Percentiles rank a stretch among this genome's conserved stretches.
Conservation (phyloP, 2,329 filamentous ascomycete species). For the Phoma sp. region DNA sequence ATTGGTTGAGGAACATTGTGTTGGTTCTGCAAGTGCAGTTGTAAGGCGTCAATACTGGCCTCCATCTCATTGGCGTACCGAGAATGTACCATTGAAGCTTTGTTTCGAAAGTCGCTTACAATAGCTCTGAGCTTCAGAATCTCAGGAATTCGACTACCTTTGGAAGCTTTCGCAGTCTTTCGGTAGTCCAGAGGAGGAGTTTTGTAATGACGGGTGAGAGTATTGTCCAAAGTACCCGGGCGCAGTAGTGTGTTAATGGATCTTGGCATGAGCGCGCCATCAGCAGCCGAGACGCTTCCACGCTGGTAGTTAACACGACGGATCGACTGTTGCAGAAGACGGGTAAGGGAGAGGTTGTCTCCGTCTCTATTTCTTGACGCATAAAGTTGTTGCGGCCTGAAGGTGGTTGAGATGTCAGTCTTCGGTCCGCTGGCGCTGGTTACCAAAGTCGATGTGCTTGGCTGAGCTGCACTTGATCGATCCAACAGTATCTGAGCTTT, state of each 20-base stretch:
- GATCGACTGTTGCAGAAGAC: not conserved
- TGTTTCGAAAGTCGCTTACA: constrained; percentile 26
- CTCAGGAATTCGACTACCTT: not conserved
- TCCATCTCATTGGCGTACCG: constrained; percentile 51
- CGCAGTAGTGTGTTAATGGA: not conserved
- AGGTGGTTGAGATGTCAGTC: not conserved
- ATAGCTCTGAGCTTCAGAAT: constrained; percentile 20
- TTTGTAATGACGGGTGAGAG: not conserved
- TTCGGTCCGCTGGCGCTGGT: not conserved
- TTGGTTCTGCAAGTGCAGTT: not conserved
- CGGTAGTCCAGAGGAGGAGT: not conserved
- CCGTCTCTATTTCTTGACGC: not conserved
- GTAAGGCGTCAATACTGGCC: constrained; percentile 46
- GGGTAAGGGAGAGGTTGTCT: not conserved
- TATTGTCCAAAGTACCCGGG: not conserved
- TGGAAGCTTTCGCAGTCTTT: not conserved
- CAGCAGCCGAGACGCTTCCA: not conserved
- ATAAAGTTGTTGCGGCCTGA: not conserved
- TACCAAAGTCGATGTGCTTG: not conserved
- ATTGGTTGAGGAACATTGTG: not conserved
- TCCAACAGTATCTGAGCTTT: constrained; percentile 52
- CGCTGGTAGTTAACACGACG: not conserved
- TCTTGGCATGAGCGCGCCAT: not conserved
- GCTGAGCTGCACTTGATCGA: not conserved
- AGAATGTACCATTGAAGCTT: constrained; percentile 43